Percentiles rank a stretch among this genome's conserved stretches.
Conservation (phyloP, 2,329 filamentous ascomycete genomes). For the Periconia sp. region DNA sequence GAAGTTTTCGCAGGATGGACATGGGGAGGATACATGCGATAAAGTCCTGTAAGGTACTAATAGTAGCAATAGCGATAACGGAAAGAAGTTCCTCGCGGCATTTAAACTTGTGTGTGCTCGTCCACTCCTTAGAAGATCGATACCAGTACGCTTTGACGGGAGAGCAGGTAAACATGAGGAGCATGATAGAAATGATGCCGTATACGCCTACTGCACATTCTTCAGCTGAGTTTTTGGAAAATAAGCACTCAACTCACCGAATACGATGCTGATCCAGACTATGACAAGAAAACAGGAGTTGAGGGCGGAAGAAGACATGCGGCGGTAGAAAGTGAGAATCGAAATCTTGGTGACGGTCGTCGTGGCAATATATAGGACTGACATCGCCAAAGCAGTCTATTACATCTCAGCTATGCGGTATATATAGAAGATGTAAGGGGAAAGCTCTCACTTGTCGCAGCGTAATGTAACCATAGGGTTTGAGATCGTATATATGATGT, state of each 20-base stretch:
- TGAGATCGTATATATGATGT: conserved; percentile 13
- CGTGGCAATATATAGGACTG: conserved; percentile 10
- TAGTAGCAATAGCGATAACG: conserved; percentile 11
- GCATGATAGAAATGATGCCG: conserved; percentile 10
- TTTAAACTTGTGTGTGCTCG: conserved; percentile 11
- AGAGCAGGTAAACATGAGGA: conserved; percentile 14
- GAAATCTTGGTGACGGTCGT: conserved; percentile 19
- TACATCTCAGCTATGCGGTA: no score
- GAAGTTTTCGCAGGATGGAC: conserved; percentile 14
- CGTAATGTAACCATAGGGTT: conserved; percentile 13
- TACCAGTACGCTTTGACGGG: conserved; percentile 21
- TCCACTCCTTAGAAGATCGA: conserved; percentile 13
- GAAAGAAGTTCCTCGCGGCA: conserved; percentile 13
- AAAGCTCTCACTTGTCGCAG: conserved; percentile 1
- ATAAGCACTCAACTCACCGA: background rate
- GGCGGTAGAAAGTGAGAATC: conserved; percentile 19
- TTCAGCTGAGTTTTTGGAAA: background rate
- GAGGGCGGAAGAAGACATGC: conserved; percentile 10
- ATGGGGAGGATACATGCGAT: conserved; percentile 18
- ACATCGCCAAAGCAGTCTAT: no score
- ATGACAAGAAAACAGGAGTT: conserved; percentile 8
- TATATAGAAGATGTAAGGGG: no score
- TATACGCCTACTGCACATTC: conserved; percentile 8
- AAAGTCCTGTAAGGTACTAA: conserved; percentile 16
- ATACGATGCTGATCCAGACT: background rate